These are phyloP conservation scores for Tubosaeta brunneosetosa DNA, from an alignment of 768 basidiomycete species.

Conservation along the genomic window DNA sequence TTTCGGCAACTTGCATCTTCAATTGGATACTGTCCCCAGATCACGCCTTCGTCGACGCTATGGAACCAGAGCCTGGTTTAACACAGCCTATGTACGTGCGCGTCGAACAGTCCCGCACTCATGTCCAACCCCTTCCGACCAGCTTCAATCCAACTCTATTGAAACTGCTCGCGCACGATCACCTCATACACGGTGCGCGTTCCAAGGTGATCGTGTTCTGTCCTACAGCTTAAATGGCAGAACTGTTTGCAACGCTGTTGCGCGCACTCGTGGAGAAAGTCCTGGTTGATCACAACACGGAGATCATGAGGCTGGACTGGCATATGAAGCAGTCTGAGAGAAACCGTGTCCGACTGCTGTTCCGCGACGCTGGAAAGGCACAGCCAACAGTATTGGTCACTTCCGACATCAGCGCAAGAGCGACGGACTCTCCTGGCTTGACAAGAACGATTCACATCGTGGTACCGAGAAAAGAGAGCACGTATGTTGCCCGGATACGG, in stretches of 20 bases:
- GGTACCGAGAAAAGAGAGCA: conserved; percentile 59
- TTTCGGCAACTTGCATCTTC: conserved; percentile 73
- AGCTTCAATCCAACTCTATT: conserved; percentile 75
- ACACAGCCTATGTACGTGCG: conserved; percentile 51
- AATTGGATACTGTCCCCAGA: conserved; percentile 51
- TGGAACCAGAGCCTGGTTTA: too few species aligned
- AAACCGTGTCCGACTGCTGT: conserved; percentile 24
- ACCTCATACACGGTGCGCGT: conserved; percentile 57
- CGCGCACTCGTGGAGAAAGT: conserved; percentile 39
- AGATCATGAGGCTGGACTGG: conserved; percentile 79
- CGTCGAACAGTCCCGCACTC: conserved; percentile 81
- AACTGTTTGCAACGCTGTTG: conserved; percentile 65
- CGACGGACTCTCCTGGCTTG: conserved; percentile 85
- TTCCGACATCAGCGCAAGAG: conserved; percentile 85
- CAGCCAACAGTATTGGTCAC: conserved; percentile 66
- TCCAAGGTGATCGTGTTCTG: conserved; percentile 83
- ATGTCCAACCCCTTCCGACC: conserved; percentile 57
- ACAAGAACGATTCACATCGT: conserved; percentile 92
- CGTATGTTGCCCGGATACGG: conserved; percentile 84
- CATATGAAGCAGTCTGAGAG: conserved; percentile 39
- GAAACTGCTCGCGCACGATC: conserved; percentile 82
- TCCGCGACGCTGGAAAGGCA: conserved; percentile 5
- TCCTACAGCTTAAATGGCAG: conserved; percentile 80
- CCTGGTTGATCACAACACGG: conserved; percentile 53
- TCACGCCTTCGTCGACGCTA: too few species aligned